Percentiles rank a stretch among this genome's conserved stretches.
These are phyloP conservation scores for Exophiala sp. DNA, from an alignment of 2,329 filamentous ascomycete genomes.

Conservation along the genomic window DNA sequence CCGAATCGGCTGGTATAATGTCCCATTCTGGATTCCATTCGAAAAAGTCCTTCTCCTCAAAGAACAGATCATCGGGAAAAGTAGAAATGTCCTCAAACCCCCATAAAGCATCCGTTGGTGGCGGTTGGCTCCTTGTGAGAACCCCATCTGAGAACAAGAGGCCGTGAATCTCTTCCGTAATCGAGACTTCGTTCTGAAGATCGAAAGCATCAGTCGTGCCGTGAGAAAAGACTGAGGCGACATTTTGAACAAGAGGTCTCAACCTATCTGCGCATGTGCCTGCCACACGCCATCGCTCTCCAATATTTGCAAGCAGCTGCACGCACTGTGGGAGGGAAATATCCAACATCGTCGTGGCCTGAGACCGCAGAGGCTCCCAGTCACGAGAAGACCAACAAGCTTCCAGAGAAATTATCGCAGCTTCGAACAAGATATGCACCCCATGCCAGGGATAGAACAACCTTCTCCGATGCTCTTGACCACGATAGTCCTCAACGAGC, in stretches of 20 bases:
- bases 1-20: neutral
- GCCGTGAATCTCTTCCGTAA: conserved; percentile 1
- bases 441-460: conserved; percentile 13
- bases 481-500: conserved; percentile 5
- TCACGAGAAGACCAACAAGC: conserved; percentile 4
- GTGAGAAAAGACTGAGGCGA: neutral
- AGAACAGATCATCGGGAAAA: neutral
- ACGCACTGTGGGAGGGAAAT: neutral
- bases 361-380: neutral
- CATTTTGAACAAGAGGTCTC: neutral
- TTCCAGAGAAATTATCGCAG: conserved; percentile 6
- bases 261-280: neutral
- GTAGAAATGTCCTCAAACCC: neutral
- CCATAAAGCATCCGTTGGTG: neutral
- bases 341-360: too few relatives aligned
- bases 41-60: neutral
- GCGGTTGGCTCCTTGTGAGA: neutral
- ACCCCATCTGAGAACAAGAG: neutral
- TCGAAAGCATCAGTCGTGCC: neutral
- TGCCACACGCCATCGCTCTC: neutral
- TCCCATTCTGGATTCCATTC: conserved; percentile 3
- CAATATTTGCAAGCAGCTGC: neutral
- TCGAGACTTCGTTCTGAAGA: neutral
- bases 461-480: neutral
- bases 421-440: conserved; percentile 13